Evolutionary conservation across 176 grass and related monocot genomes (phyloP), one percentile per base, ranked within the genome.

Genomic region (Pharus latifolius): DNA sequence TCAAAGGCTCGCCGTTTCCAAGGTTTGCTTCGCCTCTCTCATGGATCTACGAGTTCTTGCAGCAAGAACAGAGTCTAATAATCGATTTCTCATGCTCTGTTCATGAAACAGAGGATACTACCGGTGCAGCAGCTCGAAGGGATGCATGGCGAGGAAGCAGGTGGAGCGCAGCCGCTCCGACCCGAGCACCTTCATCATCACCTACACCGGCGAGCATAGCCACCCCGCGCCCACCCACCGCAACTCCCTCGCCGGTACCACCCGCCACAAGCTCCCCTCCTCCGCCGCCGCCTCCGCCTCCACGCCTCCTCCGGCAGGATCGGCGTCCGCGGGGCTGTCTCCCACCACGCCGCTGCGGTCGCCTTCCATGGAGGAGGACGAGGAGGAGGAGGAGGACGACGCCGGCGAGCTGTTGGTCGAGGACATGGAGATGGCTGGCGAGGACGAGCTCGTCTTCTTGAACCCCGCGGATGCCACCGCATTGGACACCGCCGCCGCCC

Each of bases 171-270:
- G 92, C 78, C 75, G 62, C 28, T 49, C 82, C 5, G 85, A 96
- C 35, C 84, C 92, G 15, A 81, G 45, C 53, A 91, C 75, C 67
- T 79, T 96, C 49, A 77, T 96, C 70, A 87, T 91, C 80, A 96
- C 92, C 70, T 96, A 86, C 85, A 96, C 84, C 15, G 85, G 84
- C 40, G 92, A 96, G 63, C 92, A 96, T 82, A 91, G 83, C 79
- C 92, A 96, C 80, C 82, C 75, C 1, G 71, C 87, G 47, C 92
- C 92, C 3, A 91, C 82, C 0, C 92, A 96, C 78, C 88, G 92
- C 55, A 96, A 96, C 43, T 88, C 88, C 63, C 92, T 96, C 22
- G 88, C 88, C 24, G 88, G 92, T 19, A 96, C 83, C 60, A 91
- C 84, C 16, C 78, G 88, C 23, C 71, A 85, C 52, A 96, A 88